Evolutionary conservation across 306 rosid species (phyloP), one percentile per base, ranked within the genome.

Genomic region (Rosa lucieae): DNA sequence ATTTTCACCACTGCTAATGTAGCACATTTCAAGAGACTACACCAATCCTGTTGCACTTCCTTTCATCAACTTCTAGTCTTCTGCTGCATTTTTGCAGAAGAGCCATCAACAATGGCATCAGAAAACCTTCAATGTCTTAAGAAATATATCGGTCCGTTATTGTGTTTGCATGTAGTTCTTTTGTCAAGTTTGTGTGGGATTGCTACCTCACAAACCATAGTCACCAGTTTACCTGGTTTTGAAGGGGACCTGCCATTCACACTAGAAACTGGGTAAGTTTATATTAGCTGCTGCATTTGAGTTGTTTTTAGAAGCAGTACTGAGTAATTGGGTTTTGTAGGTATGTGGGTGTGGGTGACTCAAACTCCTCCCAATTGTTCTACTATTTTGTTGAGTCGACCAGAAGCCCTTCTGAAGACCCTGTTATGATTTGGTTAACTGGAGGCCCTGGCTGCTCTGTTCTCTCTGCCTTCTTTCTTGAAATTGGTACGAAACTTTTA

Each of bases 361-460:
- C 70, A 35, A 75, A 80, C 48, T 23, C 69, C 1, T 65, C 76
- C 18, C 84, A 80, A 8, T 62, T 80, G 23, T 80, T 80, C 63
- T 80, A 80, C 72, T 80, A 73, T 44, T 80, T 80, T 42, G 79
- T 80, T 10, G 83, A 80, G 46, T 80, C 83, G 1, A 56, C 56
- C 14, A 80, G 84, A 70, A 74, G 32, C 75, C 80, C 84, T 47
- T 1, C 70, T 1, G 53, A 68, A 18, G 84, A 80, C 76, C 80
- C 84, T 3, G 37, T 80, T 18, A 67, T 80, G 80, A 70, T 80
- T 43, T 80, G 84, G 84, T 78, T 74, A 58, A 74, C 84, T 43
- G 84, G 84, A 67, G 84, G 84, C 20, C 84, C 84, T 67, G 84
- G 84, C 48, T 80, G 84, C 29, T 74, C 84, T 43, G 75, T 56